A percentile compares a stretch with the other conserved stretches of the same genome.
Conservation (phyloP, 129 eudicot genomes). For the Artemisia annua region DNA sequence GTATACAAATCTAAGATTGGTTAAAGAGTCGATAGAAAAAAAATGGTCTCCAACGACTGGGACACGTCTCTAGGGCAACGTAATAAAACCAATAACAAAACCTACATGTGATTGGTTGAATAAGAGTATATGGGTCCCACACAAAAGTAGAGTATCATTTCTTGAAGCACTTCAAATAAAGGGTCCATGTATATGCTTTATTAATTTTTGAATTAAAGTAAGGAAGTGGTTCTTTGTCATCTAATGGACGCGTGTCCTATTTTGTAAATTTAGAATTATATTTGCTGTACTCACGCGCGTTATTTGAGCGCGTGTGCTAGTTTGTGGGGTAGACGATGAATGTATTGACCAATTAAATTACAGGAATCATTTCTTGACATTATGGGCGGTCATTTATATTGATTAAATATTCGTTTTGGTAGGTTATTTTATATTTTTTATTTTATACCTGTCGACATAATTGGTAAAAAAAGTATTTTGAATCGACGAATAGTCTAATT, state of each 20-base stretch:
- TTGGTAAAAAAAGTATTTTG: constrained; percentile 4
- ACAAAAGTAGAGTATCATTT: constrained; percentile 32
- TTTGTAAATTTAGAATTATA: not conserved
- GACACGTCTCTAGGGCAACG: constrained; percentile 63
- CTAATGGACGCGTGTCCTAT: constrained; percentile 35
- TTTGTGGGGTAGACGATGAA: not conserved
- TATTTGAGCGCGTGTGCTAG: not conserved
- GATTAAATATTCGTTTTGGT: not conserved
- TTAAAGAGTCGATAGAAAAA: not conserved
- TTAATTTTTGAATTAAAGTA: constrained; percentile 18
- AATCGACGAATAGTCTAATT: not conserved
- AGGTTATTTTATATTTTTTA: not conserved
- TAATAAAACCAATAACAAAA: constrained; percentile 4
- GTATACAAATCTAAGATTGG: not conserved
- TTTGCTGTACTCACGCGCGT: not conserved
- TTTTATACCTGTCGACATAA: constrained; percentile 14
- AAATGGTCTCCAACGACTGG: constrained; percentile 33
- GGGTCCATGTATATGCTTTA: constrained; percentile 30
- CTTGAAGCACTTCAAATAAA: constrained; percentile 34
- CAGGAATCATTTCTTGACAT: constrained; percentile 22
- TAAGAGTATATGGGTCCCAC: constrained; percentile 30
- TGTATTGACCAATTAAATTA: constrained; percentile 9
- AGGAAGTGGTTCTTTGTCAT: constrained; percentile 26
- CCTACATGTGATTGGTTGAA: constrained; percentile 22
- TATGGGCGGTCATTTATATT: constrained; percentile 6